Conservation (phyloP, 1,284 basidiomycete species). For the Trametes polyzona region DNA sequence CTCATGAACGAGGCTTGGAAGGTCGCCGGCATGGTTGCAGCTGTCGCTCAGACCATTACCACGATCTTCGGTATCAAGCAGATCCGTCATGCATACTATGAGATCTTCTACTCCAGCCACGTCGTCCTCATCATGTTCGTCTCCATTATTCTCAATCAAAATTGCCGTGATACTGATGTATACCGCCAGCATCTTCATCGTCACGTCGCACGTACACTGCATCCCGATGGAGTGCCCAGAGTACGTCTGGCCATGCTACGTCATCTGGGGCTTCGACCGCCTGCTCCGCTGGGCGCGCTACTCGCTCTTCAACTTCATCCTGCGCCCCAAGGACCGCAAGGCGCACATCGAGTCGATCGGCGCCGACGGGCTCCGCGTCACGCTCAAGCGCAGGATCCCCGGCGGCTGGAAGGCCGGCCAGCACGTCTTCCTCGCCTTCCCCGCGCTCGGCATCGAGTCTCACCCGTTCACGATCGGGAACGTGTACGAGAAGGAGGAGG, state of each 20-base stretch:
- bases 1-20: slow-evolving; percentile 21
- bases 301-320: slow-evolving; percentile 42
- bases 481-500: slow-evolving; percentile 32
- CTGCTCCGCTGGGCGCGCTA: slow-evolving; percentile 39
- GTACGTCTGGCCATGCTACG: slow-evolving; percentile 42
- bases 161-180: neutral
- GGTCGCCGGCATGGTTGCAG: slow-evolving; percentile 34
- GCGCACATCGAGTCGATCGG: slow-evolving; percentile 39
- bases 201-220: slow-evolving; percentile 27
- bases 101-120: slow-evolving; percentile 47
- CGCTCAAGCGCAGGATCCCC: slow-evolving; percentile 35
- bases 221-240: slow-evolving; percentile 18
- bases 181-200: slow-evolving; percentile 18
- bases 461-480: slow-evolving; percentile 63
- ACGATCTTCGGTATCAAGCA: slow-evolving; percentile 39
- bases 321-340: slow-evolving; percentile 31
- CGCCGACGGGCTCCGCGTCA: slow-evolving; percentile 44
- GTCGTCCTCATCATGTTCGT: slow-evolving; percentile 40
- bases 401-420: slow-evolving; percentile 62
- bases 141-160: neutral
- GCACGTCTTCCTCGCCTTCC: slow-evolving; percentile 55
- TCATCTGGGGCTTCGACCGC: slow-evolving; percentile 49
- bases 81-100: slow-evolving; percentile 43
- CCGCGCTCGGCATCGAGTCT: slow-evolving; percentile 48
- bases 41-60: slow-evolving; percentile 38